These are phyloP conservation scores for Phytophthora vignae DNA, from an alignment of 352 stramenopile genomes.

Conservation along the genomic window DNA sequence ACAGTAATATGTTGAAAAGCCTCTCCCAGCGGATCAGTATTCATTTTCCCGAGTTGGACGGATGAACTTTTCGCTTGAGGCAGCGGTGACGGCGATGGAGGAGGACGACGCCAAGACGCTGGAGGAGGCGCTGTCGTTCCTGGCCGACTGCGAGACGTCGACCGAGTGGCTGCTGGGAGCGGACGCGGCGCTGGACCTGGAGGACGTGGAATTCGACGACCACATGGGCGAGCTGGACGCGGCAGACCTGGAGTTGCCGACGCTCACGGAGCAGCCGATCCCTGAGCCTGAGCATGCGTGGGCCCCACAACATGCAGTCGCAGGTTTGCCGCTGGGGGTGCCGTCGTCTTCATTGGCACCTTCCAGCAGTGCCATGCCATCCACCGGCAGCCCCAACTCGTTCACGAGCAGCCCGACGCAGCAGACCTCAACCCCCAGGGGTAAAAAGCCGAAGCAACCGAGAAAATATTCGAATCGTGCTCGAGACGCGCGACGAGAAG, in stretches of 20 bases:
- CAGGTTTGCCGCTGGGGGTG: too few species aligned
- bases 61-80: slow-evolving; percentile 10
- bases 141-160: slow-evolving; percentile 48
- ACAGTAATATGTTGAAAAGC: too few species aligned
- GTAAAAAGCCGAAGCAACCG: slow-evolving; percentile 26
- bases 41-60: slow-evolving; percentile 1
- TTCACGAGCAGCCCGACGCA: slow-evolving; percentile 12
- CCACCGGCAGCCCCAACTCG: slow-evolving; percentile 16
- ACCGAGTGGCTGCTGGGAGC: slow-evolving; percentile 37
- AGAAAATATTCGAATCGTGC: slow-evolving; percentile 48
- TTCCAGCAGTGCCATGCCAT: not conserved
- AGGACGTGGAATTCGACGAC: slow-evolving; percentile 10
- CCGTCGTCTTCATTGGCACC: not conserved
- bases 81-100: slow-evolving; percentile 12
- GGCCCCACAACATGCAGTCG: not conserved
- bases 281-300: not conserved
- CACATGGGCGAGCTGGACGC: slow-evolving; percentile 9
- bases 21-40: slow-evolving; percentile 11
- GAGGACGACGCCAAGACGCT: slow-evolving; percentile 36
- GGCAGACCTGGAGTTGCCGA: slow-evolving; percentile 30
- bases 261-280: slow-evolving; percentile 34
- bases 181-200: slow-evolving; percentile 28
- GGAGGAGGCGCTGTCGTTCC: slow-evolving; percentile 51
- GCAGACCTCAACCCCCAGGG: slow-evolving; percentile 15
- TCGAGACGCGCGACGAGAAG: slow-evolving; percentile 38